Evolutionary conservation across 2,329 filamentous ascomycete genomes (phyloP), one percentile per base, ranked within the genome.

Genomic region (Penicillium sp.): DNA sequence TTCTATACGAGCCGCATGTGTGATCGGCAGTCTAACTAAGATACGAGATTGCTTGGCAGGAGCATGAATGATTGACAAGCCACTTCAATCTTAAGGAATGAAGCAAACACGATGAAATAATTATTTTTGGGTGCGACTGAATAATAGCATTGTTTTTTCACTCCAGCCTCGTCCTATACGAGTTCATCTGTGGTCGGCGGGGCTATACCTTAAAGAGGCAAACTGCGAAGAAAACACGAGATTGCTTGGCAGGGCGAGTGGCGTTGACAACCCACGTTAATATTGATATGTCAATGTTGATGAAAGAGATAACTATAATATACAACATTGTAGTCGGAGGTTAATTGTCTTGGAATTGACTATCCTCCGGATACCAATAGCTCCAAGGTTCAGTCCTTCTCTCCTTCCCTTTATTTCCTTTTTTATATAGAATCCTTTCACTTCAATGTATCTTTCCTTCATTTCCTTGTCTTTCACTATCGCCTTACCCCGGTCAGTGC

Each of bases 1-100:
- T 49, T 37, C 21, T 40, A 26, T 27, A 40, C 37, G 37, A 40
- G 23, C 23, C 37, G 21, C 37, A 40, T 40, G n/a, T 13, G 7
- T 12, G 23, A 40, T 40, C 23, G 37, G 37, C 37, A 40, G 37
- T 26, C 37, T 40, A 26, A 40, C 12, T 13, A 40, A 26, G 27
- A 27, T 18, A 7, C 21, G 23, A 26, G 21, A 40, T 40, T 27
- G 37, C 37, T 40, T 40, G 23, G 37, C 37, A 40, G 37, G 15
- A 27, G 37, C 13, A 17, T 17, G 37, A 12, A 40, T 12, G 13
- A 27, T 39, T 13, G 20, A 24, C 20, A 39, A 24, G 13, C 36
- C 21, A 39, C 36, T 24, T 10, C 36, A 39, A 24, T 40, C n/a
- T 40, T n/a, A 13, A 10, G 13, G 21, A 27, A 26, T 26, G 37